Conservation (phyloP, 1,139 yeast genomes). For the Hanseniaspora sp. region DNA sequence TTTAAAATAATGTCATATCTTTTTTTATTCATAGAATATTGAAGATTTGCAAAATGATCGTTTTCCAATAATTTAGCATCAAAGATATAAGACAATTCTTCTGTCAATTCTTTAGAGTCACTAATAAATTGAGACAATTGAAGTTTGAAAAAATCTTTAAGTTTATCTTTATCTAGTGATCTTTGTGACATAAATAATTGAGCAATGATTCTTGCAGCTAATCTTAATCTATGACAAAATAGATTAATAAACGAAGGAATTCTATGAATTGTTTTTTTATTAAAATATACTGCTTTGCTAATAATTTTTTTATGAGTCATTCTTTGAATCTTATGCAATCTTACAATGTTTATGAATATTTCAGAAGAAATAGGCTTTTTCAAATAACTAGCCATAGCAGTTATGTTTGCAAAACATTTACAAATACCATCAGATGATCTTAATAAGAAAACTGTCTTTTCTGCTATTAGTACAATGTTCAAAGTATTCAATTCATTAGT, state of each 20-base stretch:
- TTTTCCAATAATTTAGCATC: slow-evolving; percentile 9
- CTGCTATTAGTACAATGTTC: neutral
- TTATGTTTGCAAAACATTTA: neutral
- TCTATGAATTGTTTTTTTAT: slow-evolving; percentile 5
- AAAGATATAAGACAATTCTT: slow-evolving; percentile 7
- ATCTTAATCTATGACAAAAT: slow-evolving; percentile 5
- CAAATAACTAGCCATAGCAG: neutral
- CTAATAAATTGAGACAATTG: neutral
- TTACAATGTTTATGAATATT: neutral
- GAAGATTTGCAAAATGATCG: neutral
- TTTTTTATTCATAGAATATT: slow-evolving; percentile 8
- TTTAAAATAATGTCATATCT: slow-evolving; percentile 9
- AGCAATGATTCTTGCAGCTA: slow-evolving; percentile 7
- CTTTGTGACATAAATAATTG: slow-evolving; percentile 12
- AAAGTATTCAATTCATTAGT: slow-evolving; percentile 7
- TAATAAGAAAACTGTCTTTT: neutral
- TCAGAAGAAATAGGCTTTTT: neutral
- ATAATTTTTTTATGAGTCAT: neutral
- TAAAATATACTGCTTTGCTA: neutral
- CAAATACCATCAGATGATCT: slow-evolving; percentile 7
- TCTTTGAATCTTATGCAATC: slow-evolving; percentile 3
- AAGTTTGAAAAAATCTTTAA: neutral
- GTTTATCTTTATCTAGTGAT: neutral
- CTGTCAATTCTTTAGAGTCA: neutral
- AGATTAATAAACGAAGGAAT: slow-evolving; percentile 8